A percentile compares a stretch with the other conserved stretches of the same genome.
phyloP scores from a whole-genome alignment of 225 moss, liverwort and hornwort species.

The Bryum argenteum region DNA sequence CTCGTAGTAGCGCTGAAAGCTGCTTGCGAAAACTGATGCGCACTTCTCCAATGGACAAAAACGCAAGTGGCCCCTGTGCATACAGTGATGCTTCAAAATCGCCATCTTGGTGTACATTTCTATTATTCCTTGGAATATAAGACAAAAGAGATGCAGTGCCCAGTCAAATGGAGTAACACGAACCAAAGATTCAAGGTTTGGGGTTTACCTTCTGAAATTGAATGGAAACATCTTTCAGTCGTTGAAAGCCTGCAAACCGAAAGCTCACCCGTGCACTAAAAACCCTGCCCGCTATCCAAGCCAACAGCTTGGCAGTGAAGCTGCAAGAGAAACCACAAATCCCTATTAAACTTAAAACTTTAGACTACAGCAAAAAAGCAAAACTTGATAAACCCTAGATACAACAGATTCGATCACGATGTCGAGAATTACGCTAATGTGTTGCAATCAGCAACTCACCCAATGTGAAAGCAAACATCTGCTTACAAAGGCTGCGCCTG shows the following conservation, averaged over 20 bases:
- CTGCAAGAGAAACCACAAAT: conserved; percentile 43
- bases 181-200: conserved; percentile 16
- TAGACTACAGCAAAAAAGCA: conserved; percentile 14
- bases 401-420: conserved; percentile 14
- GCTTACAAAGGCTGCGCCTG: background rate
- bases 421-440: conserved; percentile 1
- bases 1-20: conserved; percentile 67
- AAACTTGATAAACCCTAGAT: conserved; percentile 13
- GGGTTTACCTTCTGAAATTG: conserved; percentile 68
- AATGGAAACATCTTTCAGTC: conserved; percentile 77
- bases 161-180: background rate
- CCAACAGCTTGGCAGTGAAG: conserved; percentile 82
- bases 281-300: conserved; percentile 75
- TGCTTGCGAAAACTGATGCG: conserved; percentile 76
- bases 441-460: background rate
- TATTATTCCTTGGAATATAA: background rate
- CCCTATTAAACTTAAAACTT: conserved; percentile 18
- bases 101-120: conserved; percentile 19
- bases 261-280: conserved; percentile 83
- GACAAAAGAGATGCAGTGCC: background rate
- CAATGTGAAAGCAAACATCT: conserved; percentile 10
- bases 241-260: conserved; percentile 81
- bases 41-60: conserved; percentile 74
- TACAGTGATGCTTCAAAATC: conserved; percentile 15
- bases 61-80: conserved; percentile 70